Conservation (phyloP, 1,284 basidiomycete species). For the Entoloma clypeatum region DNA sequence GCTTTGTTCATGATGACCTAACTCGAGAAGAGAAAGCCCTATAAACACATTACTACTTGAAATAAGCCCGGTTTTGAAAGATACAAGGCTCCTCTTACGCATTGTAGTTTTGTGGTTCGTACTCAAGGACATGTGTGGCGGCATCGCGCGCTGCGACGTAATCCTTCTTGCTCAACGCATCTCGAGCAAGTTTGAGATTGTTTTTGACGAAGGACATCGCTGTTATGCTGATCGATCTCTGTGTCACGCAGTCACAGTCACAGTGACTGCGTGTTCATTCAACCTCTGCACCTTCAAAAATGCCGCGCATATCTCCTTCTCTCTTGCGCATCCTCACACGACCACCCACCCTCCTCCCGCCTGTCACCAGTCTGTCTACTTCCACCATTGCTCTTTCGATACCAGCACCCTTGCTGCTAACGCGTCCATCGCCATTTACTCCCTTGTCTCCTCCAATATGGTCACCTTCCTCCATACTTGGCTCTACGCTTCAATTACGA, state of each 20-base stretch:
- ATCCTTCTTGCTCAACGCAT: constrained; percentile 74
- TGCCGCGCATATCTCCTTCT: constrained; percentile 31
- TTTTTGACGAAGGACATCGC: constrained; percentile 52
- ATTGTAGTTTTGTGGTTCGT: constrained; percentile 76
- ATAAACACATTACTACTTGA: constrained; percentile 73
- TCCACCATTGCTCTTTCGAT: constrained; percentile 18
- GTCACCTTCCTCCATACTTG: constrained; percentile 31
- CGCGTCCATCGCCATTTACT: constrained; percentile 14
- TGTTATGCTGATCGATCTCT: background rate
- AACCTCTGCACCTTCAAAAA: too few species aligned
- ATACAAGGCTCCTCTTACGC: constrained; percentile 52
- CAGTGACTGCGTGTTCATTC: too few species aligned
- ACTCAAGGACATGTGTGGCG: constrained; percentile 61
- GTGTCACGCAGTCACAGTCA: constrained; percentile 1
- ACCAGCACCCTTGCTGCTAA: constrained; percentile 16
- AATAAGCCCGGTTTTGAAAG: constrained; percentile 3
- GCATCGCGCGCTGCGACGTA: constrained; percentile 67
- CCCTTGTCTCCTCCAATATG: constrained; percentile 19
- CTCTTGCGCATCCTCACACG: constrained; percentile 26
- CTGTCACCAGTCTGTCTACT: constrained; percentile 15
- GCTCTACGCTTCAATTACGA: constrained; percentile 43
- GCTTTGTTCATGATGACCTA: constrained; percentile 67
- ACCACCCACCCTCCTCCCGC: constrained; percentile 19
- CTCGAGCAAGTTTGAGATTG: constrained; percentile 80
- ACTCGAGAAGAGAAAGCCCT: constrained; percentile 71